phyloP scores from a whole-genome alignment of 1,284 basidiomycete species.

The Tilletia caries region DNA sequence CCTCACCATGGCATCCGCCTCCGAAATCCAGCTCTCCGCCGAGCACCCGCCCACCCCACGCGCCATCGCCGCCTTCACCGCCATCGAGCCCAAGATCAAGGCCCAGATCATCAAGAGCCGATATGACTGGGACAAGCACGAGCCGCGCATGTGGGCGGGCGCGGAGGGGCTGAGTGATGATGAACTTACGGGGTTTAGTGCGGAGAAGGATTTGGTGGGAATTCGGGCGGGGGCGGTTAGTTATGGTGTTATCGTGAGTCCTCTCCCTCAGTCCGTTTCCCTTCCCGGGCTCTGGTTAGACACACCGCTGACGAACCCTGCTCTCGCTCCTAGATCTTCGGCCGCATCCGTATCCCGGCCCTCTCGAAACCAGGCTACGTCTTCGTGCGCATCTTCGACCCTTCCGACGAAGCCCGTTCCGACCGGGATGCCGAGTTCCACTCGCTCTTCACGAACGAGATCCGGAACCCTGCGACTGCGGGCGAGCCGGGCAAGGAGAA shows the following conservation, averaged over 20 bases:
- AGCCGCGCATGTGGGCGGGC: constrained; percentile 17
- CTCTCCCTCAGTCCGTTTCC: too few species aligned
- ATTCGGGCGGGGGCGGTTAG: constrained; percentile 12
- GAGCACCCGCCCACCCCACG: constrained; percentile 9
- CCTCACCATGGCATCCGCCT: neutral
- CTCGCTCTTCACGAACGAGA: constrained; percentile 15
- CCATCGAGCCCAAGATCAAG: constrained; percentile 14
- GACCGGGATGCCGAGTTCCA: constrained; percentile 13
- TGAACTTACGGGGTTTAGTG: neutral
- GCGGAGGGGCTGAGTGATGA: constrained; percentile 6
- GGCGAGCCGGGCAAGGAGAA: constrained; percentile 7
- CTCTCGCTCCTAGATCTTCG: constrained; percentile 8
- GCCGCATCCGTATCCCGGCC: constrained; percentile 16
- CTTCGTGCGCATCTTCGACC: constrained; percentile 16
- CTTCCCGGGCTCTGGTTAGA: too few species aligned
- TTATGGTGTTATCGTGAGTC: constrained; percentile 16
- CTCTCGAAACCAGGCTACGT: constrained; percentile 10
- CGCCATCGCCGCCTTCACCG: constrained; percentile 14
- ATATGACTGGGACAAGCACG: constrained; percentile 15
- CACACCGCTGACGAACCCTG: too few species aligned
- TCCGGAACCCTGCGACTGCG: constrained; percentile 8
- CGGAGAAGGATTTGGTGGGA: constrained; percentile 14
- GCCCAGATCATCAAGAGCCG: neutral
- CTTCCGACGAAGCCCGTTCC: constrained; percentile 11
- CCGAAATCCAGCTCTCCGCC: neutral